Base-by-base conservation (phyloP, 163 green algal species). In the Chlamydomonas reinhardtii region DNA sequence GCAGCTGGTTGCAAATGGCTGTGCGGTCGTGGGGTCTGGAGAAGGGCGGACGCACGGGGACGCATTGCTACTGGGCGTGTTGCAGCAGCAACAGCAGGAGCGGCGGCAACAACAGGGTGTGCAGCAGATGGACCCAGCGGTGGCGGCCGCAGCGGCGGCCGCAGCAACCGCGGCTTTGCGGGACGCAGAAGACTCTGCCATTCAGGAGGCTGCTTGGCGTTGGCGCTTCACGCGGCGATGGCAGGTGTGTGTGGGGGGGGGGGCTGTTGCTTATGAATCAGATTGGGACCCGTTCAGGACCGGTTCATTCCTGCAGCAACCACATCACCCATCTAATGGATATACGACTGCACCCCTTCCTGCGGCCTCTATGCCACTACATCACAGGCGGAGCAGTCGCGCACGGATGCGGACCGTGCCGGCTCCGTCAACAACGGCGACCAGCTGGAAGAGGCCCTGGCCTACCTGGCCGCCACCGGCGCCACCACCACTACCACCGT, bases 211-310 rank as follows among this genome's bases (percentile, higher is more conserved):
- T 0, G 88, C 90, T 0, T 94, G 90, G 90, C 87, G 90, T 39
- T 93, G 90, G 90, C 87, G 90, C 54, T 92, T 93, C 61, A 85
- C 90, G 25, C 82, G 79, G 48, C 85, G 90, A 22, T 94, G 91
- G 91, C 91, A 93, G 48, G 48, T 56, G 14, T 16, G 43, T n/a
- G n/a, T n/a, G n/a, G n/a, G n/a, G 8, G 39, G 39, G 39, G 39
- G 5, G 39, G 39, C 39, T 48, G 39, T 48, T 48, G 39, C 39
- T 48, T 14, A 48, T 48, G 39, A 14, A 48, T 48, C n/a, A n/a
- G n/a, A n/a, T n/a, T n/a, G n/a, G n/a, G 39, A 48, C 39, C 5
- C 39, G 8, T 48, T 48, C 39, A 8, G 39, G 39, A 5, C 17
- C 48, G 9, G 11, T 19, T 2, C 48, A 56, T 14, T 20, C 48